Evolutionary conservation across 257 asterid species (phyloP).

Genomic region (Solanum raphanifolium): DNA sequence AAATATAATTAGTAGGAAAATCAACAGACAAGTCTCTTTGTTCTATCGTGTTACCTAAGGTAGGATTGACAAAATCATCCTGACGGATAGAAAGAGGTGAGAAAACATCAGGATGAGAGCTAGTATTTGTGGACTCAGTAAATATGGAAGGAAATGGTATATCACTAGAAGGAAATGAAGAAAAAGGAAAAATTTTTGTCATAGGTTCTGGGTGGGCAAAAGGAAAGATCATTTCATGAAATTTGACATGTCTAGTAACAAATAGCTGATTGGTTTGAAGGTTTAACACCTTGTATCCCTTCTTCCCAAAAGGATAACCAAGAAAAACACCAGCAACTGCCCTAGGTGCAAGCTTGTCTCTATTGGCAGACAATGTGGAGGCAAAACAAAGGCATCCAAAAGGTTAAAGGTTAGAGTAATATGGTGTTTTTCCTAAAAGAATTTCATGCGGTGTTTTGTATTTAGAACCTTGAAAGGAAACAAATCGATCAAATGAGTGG

Average conservation of each 20-base stretch:
- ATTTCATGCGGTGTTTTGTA: background rate
- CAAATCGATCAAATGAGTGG: no score
- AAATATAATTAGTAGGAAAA: no score
- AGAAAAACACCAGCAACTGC: background rate
- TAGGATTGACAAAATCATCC: no score
- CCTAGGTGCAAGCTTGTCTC: background rate
- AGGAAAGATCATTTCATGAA: no score
- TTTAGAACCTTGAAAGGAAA: background rate
- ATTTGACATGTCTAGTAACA: background rate
- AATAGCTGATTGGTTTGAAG: background rate
- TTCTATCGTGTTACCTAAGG: no score
- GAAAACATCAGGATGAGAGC: no score
- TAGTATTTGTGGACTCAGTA: no score
- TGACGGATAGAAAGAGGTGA: no score
- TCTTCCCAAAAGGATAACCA: background rate
- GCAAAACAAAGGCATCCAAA: background rate
- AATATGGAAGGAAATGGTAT: no score
- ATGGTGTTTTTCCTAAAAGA: no score
- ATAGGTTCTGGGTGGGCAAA: background rate
- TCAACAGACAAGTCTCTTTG: no score
- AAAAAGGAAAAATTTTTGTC: background rate
- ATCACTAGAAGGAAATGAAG: no score
- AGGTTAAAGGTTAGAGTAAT: background rate
- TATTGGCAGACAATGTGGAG: background rate
- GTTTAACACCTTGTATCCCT: background rate